These are phyloP conservation scores for Bryum argenteum DNA, from an alignment of 225 moss, liverwort and hornwort species.

Conservation along the genomic window DNA sequence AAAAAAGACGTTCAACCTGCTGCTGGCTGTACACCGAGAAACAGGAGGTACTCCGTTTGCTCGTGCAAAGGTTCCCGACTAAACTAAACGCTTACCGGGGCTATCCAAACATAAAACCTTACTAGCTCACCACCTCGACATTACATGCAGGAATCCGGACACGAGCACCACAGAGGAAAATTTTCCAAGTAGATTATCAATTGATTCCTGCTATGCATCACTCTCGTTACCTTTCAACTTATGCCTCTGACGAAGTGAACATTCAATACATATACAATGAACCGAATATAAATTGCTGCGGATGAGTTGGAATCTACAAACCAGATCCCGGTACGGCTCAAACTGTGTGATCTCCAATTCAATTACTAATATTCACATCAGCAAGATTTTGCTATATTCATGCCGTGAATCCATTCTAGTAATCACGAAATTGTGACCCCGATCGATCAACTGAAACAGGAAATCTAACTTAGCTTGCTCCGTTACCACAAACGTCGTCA, in stretches of 20 bases:
- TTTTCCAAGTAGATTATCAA: not conserved
- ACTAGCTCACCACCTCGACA: not conserved
- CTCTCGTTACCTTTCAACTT: not conserved
- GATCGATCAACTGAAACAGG: not conserved
- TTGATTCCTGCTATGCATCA: not conserved
- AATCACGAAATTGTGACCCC: not conserved
- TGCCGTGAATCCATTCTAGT: not conserved
- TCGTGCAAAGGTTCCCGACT: not conserved
- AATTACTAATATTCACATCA: not conserved
- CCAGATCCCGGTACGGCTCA: not conserved
- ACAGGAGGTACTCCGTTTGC: not conserved
- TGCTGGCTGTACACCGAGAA: not conserved
- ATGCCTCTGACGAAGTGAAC: not conserved
- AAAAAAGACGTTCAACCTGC: not conserved
- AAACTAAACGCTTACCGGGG: not conserved
- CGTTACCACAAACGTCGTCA: not conserved
- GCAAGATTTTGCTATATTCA: not conserved
- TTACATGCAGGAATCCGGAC: constrained; percentile 2
- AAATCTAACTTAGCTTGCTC: too few relatives aligned
- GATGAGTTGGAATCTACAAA: not conserved
- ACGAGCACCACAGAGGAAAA: not conserved
- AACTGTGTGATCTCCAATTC: constrained; percentile 23
- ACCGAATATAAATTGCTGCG: not conserved
- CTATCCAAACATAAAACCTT: not conserved
- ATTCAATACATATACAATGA: not conserved